Evolutionary conservation across 2,329 filamentous ascomycete species (phyloP).

Genomic region (Colletotrichum eremochloae): DNA sequence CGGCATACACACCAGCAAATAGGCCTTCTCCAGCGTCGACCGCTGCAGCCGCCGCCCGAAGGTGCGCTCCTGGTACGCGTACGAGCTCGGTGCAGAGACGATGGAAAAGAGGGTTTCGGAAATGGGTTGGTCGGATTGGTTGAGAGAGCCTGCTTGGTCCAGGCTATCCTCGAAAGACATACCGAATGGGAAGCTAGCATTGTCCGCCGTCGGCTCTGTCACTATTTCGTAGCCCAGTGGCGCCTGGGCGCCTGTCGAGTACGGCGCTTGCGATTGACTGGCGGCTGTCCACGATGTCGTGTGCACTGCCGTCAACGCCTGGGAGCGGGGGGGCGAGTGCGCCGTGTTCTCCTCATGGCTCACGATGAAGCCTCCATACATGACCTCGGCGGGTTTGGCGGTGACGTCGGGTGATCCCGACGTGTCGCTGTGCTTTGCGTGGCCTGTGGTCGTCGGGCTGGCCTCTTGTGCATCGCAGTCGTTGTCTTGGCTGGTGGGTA

Average conservation of each 20-base stretch:
- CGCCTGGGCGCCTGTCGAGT: constrained; percentile 4
- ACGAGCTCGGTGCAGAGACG: constrained; percentile 64
- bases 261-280: constrained; percentile 1
- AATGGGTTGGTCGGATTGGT: constrained; percentile 12
- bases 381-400: constrained; percentile 11
- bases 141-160: constrained; percentile 9
- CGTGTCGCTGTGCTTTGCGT: constrained; percentile 21
- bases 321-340: neutral
- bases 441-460: constrained; percentile 13
- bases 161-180: constrained; percentile 45
- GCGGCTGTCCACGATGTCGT: constrained; percentile 14
- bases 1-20: constrained; percentile 66
- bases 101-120: constrained; percentile 50
- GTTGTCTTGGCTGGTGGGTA: constrained; percentile 37
- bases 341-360: constrained; percentile 40
- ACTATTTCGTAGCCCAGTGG: constrained; percentile 59
- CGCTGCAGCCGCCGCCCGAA: constrained; percentile 81
- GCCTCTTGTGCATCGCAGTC: constrained; percentile 22
- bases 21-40: constrained; percentile 72
- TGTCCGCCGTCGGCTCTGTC: constrained; percentile 64
- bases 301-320: constrained; percentile 27
- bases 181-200: constrained; percentile 66
- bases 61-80: constrained; percentile 72
- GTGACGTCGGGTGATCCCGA: constrained; percentile 40
- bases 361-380: constrained; percentile 49